A percentile compares a stretch with the other conserved stretches of the same genome.
These are phyloP conservation scores for Nemania diffusa DNA, from an alignment of 2,329 filamentous ascomycete genomes.

Conservation along the genomic window DNA sequence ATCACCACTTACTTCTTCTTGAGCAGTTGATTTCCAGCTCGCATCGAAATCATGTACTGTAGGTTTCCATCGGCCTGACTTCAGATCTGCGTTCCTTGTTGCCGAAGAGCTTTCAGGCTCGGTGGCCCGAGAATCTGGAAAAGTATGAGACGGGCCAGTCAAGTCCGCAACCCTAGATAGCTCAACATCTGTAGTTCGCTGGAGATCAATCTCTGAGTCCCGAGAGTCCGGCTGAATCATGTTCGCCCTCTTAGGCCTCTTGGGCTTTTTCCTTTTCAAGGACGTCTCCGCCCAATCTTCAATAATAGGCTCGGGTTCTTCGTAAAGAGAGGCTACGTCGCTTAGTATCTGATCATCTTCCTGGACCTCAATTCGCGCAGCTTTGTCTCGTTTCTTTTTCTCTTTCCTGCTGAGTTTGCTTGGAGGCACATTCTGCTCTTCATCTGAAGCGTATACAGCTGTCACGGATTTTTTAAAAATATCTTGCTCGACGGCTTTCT, in stretches of 20 bases:
- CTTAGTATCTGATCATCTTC: conserved; percentile 40
- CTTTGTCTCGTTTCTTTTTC: conserved; percentile 58
- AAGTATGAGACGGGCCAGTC: conserved; percentile 31
- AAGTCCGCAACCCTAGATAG: conserved; percentile 15
- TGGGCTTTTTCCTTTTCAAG: conserved; percentile 43
- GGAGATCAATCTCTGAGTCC: background rate
- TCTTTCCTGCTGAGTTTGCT: conserved; percentile 52
- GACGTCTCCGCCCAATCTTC: conserved; percentile 43
- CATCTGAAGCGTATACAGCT: conserved; percentile 44
- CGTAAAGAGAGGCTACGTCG: conserved; percentile 35
- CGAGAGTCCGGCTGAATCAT: conserved; percentile 38
- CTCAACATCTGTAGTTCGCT: background rate
- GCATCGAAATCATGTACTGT: conserved; percentile 1
- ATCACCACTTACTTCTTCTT: conserved; percentile 34
- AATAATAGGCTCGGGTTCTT: conserved; percentile 38
- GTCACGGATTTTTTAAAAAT: conserved; percentile 42
- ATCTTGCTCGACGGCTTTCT: conserved; percentile 51
- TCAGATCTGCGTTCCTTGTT: conserved; percentile 26
- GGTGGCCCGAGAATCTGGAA: conserved; percentile 24
- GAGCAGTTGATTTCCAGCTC: background rate
- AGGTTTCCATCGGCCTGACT: conserved; percentile 18
- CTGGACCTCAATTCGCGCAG: conserved; percentile 45
- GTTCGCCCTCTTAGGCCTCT: conserved; percentile 43
- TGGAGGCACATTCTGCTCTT: conserved; percentile 43
- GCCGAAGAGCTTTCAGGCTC: conserved; percentile 30